These are phyloP conservation scores for Chlamydomonas applanata DNA, from an alignment of 139 green algal species.

Conservation along the genomic window DNA sequence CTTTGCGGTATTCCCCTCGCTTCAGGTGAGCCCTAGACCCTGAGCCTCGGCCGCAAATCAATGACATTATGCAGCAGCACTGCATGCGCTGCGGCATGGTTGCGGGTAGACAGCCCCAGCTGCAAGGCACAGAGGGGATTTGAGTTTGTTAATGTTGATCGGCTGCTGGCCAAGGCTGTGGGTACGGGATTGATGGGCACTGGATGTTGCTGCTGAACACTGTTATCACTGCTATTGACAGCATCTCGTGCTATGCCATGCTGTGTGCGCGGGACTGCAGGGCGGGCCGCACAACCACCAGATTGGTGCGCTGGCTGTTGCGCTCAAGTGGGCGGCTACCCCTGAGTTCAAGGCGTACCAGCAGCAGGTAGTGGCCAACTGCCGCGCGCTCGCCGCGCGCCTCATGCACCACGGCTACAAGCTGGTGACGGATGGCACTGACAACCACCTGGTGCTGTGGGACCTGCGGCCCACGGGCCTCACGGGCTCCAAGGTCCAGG, in stretches of 20 bases:
- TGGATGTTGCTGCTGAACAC: too few species aligned
- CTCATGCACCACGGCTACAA: slow-evolving; percentile 65
- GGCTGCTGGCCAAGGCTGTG: background rate
- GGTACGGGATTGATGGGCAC: background rate
- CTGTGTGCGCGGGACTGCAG: slow-evolving; percentile 47
- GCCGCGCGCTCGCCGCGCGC: slow-evolving; percentile 62
- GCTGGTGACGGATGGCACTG: slow-evolving; percentile 85
- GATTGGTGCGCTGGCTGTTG: slow-evolving; percentile 94
- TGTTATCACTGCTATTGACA: background rate
- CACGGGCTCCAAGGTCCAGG: slow-evolving; percentile 85
- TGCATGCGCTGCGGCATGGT: background rate
- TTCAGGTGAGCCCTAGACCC: slow-evolving; percentile 40
- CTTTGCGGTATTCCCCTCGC: slow-evolving; percentile 88
- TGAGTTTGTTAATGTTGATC: background rate
- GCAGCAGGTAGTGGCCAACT: slow-evolving; percentile 75
- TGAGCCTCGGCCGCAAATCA: too few species aligned
- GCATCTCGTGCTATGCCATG: background rate
- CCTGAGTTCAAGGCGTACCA: slow-evolving; percentile 91
- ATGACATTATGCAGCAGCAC: too few species aligned
- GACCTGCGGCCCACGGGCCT: slow-evolving; percentile 80
- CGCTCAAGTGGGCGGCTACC: slow-evolving; percentile 86
- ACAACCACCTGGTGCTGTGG: slow-evolving; percentile 95
- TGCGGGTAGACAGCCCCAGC: background rate
- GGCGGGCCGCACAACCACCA: slow-evolving; percentile 99
- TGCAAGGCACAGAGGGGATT: too few species aligned